Percentiles rank a stretch among this genome's conserved stretches.
Conservation (phyloP, 345 rosid genomes). For the Salix arbutifolia region DNA sequence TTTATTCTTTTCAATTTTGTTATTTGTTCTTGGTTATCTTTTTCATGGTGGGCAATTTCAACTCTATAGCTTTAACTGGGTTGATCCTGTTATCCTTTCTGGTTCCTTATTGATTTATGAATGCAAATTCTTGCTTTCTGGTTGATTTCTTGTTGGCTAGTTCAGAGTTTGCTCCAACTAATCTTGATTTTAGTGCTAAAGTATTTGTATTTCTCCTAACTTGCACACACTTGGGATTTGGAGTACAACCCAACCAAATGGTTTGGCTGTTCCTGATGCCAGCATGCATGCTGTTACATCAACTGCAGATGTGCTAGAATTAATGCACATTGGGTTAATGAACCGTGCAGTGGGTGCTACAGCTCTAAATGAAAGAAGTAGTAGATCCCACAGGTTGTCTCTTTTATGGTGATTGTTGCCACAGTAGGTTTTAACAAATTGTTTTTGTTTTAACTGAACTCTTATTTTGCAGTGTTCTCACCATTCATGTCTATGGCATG, state of each 20-base stretch:
- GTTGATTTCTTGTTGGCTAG: background rate
- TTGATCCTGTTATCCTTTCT: background rate
- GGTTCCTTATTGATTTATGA: background rate
- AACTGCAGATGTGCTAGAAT: constrained; percentile 75
- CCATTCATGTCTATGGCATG: constrained; percentile 81
- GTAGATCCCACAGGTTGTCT: constrained; percentile 92
- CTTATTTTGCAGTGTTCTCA: constrained; percentile 64
- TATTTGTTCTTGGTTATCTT: constrained; percentile 3
- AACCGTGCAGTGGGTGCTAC: constrained; percentile 93
- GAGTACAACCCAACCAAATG: constrained; percentile 88
- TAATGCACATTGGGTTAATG: constrained; percentile 74
- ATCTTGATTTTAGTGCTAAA: constrained; percentile 6
- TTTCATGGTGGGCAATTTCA: constrained; percentile 1
- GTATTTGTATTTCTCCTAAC: constrained; percentile 44
- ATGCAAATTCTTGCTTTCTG: background rate
- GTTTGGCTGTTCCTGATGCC: constrained; percentile 97
- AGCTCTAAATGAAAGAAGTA: constrained; percentile 90
- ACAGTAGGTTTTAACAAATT: background rate
- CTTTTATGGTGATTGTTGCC: constrained; percentile 11
- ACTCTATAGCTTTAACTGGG: background rate
- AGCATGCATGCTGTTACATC: constrained; percentile 81
- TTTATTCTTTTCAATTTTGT: background rate
- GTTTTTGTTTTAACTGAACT: background rate
- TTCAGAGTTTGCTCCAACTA: background rate
- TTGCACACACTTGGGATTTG: constrained; percentile 98